Evolutionary conservation across 1,284 basidiomycete genomes (phyloP).

Genomic region (Melampsora larici-populina): DNA sequence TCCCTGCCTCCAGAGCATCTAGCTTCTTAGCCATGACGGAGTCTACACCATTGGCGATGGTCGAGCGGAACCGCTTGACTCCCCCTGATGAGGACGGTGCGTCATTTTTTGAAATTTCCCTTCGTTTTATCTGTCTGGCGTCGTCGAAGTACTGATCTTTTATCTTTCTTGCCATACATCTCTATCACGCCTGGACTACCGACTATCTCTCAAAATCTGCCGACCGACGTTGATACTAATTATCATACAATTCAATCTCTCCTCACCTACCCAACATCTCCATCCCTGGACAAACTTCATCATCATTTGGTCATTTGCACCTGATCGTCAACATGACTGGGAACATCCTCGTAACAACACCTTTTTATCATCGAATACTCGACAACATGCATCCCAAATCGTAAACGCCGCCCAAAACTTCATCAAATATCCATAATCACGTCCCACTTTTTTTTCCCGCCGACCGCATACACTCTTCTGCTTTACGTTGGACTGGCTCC

Average conservation of each 20-base stretch:
- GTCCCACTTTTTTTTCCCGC: background rate
- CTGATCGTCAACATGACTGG: no score
- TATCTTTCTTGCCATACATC: background rate
- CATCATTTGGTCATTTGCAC: background rate
- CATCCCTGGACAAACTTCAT: background rate
- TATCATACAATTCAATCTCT: background rate
- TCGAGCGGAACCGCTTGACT: background rate
- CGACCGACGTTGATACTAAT: no score
- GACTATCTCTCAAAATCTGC: no score
- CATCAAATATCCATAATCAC: background rate
- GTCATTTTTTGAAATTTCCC: background rate
- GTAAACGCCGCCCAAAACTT: background rate
- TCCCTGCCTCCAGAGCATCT: background rate
- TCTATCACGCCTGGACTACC: background rate
- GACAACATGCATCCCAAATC: background rate
- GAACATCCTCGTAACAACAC: background rate
- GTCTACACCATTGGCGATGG: background rate
- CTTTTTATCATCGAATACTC: no score
- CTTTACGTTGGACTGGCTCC: background rate
- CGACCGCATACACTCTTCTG: background rate
- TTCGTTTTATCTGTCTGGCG: no score
- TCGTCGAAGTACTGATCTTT: background rate
- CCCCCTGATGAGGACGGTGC: background rate
- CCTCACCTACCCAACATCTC: background rate
- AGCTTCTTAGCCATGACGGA: background rate